Base-by-base conservation (phyloP, 2,329 filamentous ascomycete species). In the Corinectria fuckeliana region DNA sequence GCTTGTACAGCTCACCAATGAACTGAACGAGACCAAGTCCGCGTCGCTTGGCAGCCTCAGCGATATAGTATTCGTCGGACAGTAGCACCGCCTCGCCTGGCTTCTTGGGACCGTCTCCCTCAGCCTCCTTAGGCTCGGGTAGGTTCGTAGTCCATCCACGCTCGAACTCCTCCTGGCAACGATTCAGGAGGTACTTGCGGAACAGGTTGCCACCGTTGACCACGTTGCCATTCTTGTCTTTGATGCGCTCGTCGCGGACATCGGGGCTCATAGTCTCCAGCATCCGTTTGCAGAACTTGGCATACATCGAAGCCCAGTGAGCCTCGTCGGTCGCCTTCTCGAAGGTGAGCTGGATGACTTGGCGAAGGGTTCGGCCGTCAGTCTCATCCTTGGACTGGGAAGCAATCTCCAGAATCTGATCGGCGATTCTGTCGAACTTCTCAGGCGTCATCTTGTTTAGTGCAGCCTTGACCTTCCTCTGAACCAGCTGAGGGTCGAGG, bases 391-490 rank as follows among this genome's bases (percentile, higher is more conserved):
- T 97, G 53, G 94, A 98, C 76, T 99, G 95, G 20, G 88, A 91
- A 25, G 94, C 93, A 75, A 99, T 99, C 53, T 88, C 84, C 26
- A 99, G 85, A 63, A 99, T 97, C 76, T 97, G 93, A 63, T 93
- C 91, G 6, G 95, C 88, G 68, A 99, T 97, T 80, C 90, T 93
- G 75, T 97, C 93, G 71, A 99, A 99, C 75, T 98, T 99, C 80
- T 99, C 95, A 0, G 95, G 95, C 0, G 95, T 98, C 95, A 99
- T 98, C 90, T 99, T 99, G 88, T 99, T 99, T 71, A 99, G 83
- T 62, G 91, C 91, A 65, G 93, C 91, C 88, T 99, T 99, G 76
- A 99, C 95, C 88, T 99, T 99, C 69, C 94, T 90, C 81, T 99
- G 95, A 58, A 99, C 95, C 82, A 95, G 88, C 70, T 94, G 92